A percentile compares a stretch with the other conserved stretches of the same genome.
Evolutionary conservation across 768 basidiomycete genomes (phyloP).

Genomic region (Collybiopsis confluens): DNA sequence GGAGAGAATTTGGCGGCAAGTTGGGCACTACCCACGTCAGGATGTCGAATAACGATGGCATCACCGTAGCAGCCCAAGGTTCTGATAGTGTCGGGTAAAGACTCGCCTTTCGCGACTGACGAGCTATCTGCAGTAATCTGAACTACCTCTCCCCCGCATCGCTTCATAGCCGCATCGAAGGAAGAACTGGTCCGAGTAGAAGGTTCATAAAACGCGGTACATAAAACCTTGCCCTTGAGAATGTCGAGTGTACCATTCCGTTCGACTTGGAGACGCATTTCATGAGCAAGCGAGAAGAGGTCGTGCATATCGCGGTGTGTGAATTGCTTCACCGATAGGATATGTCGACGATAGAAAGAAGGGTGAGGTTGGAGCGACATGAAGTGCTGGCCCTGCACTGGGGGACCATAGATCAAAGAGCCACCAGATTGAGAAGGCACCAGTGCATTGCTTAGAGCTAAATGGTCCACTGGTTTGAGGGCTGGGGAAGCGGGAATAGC

Average conservation of each 20-base stretch:
- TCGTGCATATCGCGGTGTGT: slow-evolving; percentile 85
- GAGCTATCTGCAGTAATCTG: slow-evolving; percentile 75
- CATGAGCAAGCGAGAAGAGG: slow-evolving; percentile 90
- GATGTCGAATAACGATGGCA: slow-evolving; percentile 91
- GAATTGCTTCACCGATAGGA: slow-evolving; percentile 93
- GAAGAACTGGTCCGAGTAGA: slow-evolving; percentile 94
- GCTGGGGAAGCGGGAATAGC: slow-evolving; percentile 6
- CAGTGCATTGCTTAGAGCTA: slow-evolving; percentile 8
- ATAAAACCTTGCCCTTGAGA: slow-evolving; percentile 86
- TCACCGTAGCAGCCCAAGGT: slow-evolving; percentile 95
- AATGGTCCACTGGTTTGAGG: slow-evolving; percentile 17
- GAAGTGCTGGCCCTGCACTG: slow-evolving; percentile 20
- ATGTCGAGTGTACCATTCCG: slow-evolving; percentile 85
- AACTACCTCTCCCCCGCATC: slow-evolving; percentile 95
- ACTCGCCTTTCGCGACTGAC: slow-evolving; percentile 92
- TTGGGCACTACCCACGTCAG: slow-evolving; percentile 91
- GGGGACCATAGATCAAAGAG: slow-evolving; percentile 25
- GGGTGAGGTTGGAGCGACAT: slow-evolving; percentile 64
- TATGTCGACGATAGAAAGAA: slow-evolving; percentile 89
- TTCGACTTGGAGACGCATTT: slow-evolving; percentile 96
- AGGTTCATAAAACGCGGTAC: slow-evolving; percentile 93
- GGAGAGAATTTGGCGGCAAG: slow-evolving; percentile 94
- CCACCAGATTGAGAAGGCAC: slow-evolving; percentile 15
- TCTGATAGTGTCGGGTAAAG: slow-evolving; percentile 86
- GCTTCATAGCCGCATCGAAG: slow-evolving; percentile 98